Base-by-base conservation (phyloP, 2,329 filamentous ascomycete species). In the Stachybotrys elegans region DNA sequence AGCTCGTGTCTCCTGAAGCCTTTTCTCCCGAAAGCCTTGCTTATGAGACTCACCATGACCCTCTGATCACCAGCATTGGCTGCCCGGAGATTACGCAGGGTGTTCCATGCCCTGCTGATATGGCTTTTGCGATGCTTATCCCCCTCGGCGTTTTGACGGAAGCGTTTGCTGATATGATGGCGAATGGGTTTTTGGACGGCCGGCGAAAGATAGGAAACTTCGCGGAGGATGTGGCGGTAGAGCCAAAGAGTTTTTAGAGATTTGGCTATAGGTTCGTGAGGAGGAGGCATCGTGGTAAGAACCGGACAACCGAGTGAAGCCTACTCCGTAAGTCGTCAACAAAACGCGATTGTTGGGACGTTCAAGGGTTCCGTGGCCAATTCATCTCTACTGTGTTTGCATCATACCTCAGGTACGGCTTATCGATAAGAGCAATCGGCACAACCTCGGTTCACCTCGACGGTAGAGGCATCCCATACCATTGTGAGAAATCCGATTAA, bases 141-240 rank as follows among this genome's bases (percentile, higher is more conserved):
- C 46, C 68, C 51, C 12, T 53, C 21, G 4, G 51, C 58, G 48
- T 71, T 61, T 4, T 60, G 59, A n/a, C 67, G 68, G 53, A 80
- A 83, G 25, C 69, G 68, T 7, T 52, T 47, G 41, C 64, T 62
- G 37, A 82, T 72, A 25, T 65, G 65, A 6, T 62, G 52, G 37
- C 63, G 56, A 43, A 77, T 61, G 43, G 66, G 71, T 3, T 63
- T 58, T 31, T 70, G 71, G 46, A 75, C 75, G 31, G 72, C 60
- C 3, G 68, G 67, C 2, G 79, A 78, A 3, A 84, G 72, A 55
- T 84, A 84, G 22, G 75, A 73, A 31, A 71, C 66, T 63, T 83
- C 78, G 47, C 81, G 78, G 27, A 84, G 74, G 19, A 84, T 64
- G 46, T 78, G 71, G 44, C 81, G 73, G 58, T 81, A 84, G 38